These are phyloP conservation scores for Arthrinium puccinioides DNA, from an alignment of 2,329 filamentous ascomycete genomes.

Conservation along the genomic window DNA sequence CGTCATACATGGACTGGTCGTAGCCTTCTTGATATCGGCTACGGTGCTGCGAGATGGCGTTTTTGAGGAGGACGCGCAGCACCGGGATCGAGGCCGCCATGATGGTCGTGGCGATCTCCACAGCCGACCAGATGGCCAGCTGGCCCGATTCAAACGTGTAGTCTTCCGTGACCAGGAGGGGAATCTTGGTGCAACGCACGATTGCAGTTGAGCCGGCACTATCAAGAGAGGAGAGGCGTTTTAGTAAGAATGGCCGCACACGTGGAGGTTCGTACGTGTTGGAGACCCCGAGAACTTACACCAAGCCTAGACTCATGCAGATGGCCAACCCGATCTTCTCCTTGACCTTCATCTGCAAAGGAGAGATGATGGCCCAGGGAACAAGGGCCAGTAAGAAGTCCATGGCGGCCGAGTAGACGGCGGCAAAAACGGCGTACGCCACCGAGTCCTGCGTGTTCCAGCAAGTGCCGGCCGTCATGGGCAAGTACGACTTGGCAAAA, in stretches of 20 bases:
- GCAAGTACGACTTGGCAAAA: constrained; percentile 8
- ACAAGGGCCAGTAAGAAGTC: constrained; percentile 29
- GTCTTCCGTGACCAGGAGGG: constrained; percentile 5
- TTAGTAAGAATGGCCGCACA: neutral
- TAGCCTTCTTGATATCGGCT: neutral
- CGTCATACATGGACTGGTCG: neutral
- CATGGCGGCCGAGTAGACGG: constrained; percentile 19
- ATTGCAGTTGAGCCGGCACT: constrained; percentile 12
- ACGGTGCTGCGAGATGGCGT: neutral
- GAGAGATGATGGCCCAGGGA: constrained; percentile 28
- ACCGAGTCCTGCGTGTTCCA: constrained; percentile 11
- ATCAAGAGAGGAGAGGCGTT: neutral
- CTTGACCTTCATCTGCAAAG: constrained; percentile 26
- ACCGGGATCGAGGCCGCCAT: constrained; percentile 25
- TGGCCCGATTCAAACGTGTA: constrained; percentile 9
- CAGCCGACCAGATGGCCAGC: constrained; percentile 19
- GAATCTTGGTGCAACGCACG: constrained; percentile 10
- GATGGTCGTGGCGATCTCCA: constrained; percentile 26
- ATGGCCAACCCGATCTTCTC: constrained; percentile 28
- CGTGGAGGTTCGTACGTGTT: neutral
- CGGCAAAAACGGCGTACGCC: constrained; percentile 11
- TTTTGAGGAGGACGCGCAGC: constrained; percentile 11
- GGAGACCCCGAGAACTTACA: constrained; percentile 13
- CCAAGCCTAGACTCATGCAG: constrained; percentile 27
- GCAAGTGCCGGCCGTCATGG: constrained; percentile 6